Evolutionary conservation across 2,329 filamentous ascomycete species (phyloP), one percentile per base, ranked within the genome.

Genomic region (Coleophoma eucalyptorum): DNA sequence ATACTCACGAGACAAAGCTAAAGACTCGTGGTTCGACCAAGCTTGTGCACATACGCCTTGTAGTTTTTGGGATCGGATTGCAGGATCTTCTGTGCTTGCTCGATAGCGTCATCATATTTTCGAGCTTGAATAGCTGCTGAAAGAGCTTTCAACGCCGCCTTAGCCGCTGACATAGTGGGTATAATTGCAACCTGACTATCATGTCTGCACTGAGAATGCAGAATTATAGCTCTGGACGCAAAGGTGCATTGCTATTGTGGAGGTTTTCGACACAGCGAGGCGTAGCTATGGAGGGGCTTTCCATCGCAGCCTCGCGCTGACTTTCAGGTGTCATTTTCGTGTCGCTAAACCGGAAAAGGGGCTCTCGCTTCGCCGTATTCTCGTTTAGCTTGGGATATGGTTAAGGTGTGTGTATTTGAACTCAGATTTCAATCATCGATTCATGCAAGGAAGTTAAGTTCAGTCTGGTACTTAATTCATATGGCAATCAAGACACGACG

Each of bases 61-160:
- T 96, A 94, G 67, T 87, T 95, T 55, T 85, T 80, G 2, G 85
- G 72, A 55, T 97, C 91, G 56, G 80, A 80, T 48, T 84, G 76
- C 44, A 96, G 72, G 35, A 95, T 75, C 26, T 80, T 78, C 54
- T 83, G 77, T 4, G 89, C 84, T 65, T 90, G 83, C 31, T 80
- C 73, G 46, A 86, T 77, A 41, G 87, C 90, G 62, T 88, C 84
- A 53, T 87, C 86, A 73, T 86, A 96, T 63, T 94, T 87, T 61
- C 89, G 81, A 53, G 84, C 79, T 64, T 90, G 88, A 58, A 96
- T 79, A 43, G 87, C 85, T 56, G 88, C 80, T 65, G 87, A 89
- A 57, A 94, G 87, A 58, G 86, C 83, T 73, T 96, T 96, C 61
- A 97, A 76, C 52, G 85, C 82, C 48, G 85, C 79, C 72, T 96